phyloP scores from a whole-genome alignment of 805 yeast genomes.

The Cyberlindnera subsufficiens region DNA sequence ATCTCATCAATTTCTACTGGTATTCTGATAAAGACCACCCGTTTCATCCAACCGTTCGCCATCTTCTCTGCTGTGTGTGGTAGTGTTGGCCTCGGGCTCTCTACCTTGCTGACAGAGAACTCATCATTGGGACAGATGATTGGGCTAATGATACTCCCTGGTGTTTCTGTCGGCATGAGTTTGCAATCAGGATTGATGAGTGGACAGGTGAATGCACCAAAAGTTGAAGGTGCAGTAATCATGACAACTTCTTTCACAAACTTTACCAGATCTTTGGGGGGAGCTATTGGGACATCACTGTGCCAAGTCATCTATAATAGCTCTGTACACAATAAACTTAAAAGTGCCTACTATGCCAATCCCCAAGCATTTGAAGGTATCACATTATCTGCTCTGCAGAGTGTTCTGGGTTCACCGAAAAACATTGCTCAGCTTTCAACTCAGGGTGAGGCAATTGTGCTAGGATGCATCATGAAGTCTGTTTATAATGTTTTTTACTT shows the following conservation, averaged over 20 bases:
- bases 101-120: constrained; percentile 26
- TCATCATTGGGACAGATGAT: constrained; percentile 25
- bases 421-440: not conserved
- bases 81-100: constrained; percentile 29
- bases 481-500: constrained; percentile 36
- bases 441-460: constrained; percentile 11
- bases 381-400: not conserved
- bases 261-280: constrained; percentile 37
- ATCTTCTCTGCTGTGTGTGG: constrained; percentile 27
- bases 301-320: constrained; percentile 34
- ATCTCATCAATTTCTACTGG: constrained; percentile 19
- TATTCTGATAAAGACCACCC: constrained; percentile 26
- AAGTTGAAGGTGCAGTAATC: constrained; percentile 40
- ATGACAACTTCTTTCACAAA: constrained; percentile 37
- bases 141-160: constrained; percentile 33
- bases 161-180: constrained; percentile 30
- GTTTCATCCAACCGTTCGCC: constrained; percentile 30
- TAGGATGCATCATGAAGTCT: constrained; percentile 27
- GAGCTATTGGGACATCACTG: constrained; percentile 33
- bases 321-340: constrained; percentile 19
- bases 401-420: constrained; percentile 4
- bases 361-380: constrained; percentile 4
- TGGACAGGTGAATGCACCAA: constrained; percentile 38
- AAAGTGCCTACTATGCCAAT: not conserved
- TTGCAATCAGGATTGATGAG: constrained; percentile 29